phyloP scores from a whole-genome alignment of 1,284 basidiomycete genomes.

The Cutaneotrichosporon arboriforme region DNA sequence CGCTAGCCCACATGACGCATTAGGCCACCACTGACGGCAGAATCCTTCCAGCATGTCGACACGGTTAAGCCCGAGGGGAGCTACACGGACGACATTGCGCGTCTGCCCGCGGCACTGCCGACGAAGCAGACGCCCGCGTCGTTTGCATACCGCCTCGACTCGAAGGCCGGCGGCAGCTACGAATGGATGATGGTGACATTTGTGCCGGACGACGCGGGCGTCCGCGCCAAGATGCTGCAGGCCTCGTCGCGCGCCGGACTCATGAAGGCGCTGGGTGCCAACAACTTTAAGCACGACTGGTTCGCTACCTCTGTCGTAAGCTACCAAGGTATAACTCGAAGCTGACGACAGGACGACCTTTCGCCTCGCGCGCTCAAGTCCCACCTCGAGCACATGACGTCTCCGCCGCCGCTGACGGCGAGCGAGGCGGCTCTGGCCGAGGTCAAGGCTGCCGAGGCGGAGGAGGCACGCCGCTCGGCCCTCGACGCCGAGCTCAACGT shows the following conservation, averaged over 20 bases:
- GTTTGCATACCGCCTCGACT: conserved; percentile 45
- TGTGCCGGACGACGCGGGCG: conserved; percentile 47
- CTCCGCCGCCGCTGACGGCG: conserved; percentile 71
- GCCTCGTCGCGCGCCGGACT: conserved; percentile 74
- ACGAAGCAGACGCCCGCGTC: conserved; percentile 41
- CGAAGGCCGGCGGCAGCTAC: conserved; percentile 32
- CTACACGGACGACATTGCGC: conserved; percentile 42
- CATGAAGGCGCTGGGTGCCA: conserved; percentile 67
- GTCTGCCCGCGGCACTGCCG: conserved; percentile 35
- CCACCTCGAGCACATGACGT: conserved; percentile 65
- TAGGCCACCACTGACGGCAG: conserved; percentile 16
- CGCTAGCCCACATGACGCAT: too few species aligned
- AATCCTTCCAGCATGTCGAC: conserved; percentile 35
- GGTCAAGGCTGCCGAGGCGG: conserved; percentile 63
- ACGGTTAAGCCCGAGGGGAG: conserved; percentile 30
- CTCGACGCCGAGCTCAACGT: conserved; percentile 36
- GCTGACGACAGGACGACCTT: conserved; percentile 41
- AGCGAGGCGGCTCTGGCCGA: conserved; percentile 74
- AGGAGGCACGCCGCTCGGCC: conserved; percentile 41
- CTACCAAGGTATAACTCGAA: conserved; percentile 36
- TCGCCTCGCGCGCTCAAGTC: conserved; percentile 59
- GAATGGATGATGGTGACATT: conserved; percentile 49
- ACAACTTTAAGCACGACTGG: conserved; percentile 67
- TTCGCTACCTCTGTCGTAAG: conserved; percentile 74
- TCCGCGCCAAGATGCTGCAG: conserved; percentile 72